phyloP scores from a whole-genome alignment of 1,284 basidiomycete genomes.

The Ustilago trichophora region DNA sequence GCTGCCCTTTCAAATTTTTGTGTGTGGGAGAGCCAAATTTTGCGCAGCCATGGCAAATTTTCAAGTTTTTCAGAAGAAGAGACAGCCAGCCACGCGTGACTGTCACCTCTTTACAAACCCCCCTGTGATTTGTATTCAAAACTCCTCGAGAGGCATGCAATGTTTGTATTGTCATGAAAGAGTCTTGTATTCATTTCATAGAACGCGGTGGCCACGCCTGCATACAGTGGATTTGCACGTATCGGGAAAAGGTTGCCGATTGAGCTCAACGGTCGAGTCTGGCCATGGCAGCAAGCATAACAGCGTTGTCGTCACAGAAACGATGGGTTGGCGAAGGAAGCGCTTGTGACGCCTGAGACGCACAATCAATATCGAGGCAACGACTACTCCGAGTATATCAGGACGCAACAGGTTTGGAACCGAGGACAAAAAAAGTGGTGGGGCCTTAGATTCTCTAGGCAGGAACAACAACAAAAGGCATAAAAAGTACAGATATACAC shows the following conservation, averaged over 20 bases:
- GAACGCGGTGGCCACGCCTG: no score
- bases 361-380: no score
- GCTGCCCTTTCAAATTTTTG: no score
- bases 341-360: no score
- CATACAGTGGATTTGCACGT: no score
- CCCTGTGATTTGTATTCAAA: conserved; percentile 12
- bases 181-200: conserved; percentile 5
- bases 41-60: conserved; percentile 8
- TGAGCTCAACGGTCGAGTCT: background rate
- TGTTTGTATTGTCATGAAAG: background rate
- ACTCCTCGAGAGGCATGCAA: background rate
- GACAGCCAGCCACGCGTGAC: conserved; percentile 12
- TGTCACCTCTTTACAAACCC: background rate
- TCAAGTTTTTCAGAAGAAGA: background rate
- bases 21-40: no score
- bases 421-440: conserved; percentile 20
- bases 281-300: no score
- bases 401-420: background rate
- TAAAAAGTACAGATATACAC: conserved; percentile 41
- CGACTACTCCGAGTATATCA: no score
- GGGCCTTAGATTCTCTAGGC: conserved; percentile 8
- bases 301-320: no score
- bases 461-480: conserved; percentile 1
- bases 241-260: background rate
- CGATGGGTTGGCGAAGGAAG: no score